phyloP scores from a whole-genome alignment of 2,329 filamentous ascomycete genomes.

The Plenodomus lindquistii region DNA sequence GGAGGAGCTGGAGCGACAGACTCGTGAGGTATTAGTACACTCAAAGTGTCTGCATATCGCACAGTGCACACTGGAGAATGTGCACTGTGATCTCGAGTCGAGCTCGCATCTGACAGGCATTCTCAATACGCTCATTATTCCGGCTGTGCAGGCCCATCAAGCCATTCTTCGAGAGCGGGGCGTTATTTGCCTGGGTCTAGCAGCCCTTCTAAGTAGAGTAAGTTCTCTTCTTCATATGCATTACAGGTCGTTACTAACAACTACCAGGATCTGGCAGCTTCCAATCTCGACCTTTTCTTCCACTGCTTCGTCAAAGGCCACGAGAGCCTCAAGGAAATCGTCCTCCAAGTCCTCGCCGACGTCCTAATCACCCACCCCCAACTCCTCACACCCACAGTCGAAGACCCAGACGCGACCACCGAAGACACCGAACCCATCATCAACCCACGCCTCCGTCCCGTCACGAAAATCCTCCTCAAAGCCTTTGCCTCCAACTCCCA shows the following conservation, averaged over 20 bases:
- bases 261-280: constrained; percentile 74
- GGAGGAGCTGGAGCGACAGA: constrained; percentile 70
- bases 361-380: constrained; percentile 88
- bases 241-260: constrained; percentile 7
- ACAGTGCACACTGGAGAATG: constrained; percentile 95
- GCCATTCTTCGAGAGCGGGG: constrained; percentile 90
- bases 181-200: constrained; percentile 85
- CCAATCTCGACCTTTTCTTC: constrained; percentile 90
- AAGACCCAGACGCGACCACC: constrained; percentile 44
- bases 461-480: constrained; percentile 85
- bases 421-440: constrained; percentile 37
- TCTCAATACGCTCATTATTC: constrained; percentile 95
- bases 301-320: constrained; percentile 96
- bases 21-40: constrained; percentile 93
- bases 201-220: constrained; percentile 84
- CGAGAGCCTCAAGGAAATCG: constrained; percentile 83
- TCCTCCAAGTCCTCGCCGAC: constrained; percentile 89
- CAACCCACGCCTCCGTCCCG: constrained; percentile 57
- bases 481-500: constrained; percentile 69
- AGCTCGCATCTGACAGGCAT: constrained; percentile 95
- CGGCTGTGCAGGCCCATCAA: constrained; percentile 90
- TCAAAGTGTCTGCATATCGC: constrained; percentile 98
- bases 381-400: constrained; percentile 65
- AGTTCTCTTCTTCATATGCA: constrained; percentile 12
- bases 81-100: constrained; percentile 82